A percentile compares a stretch with the other conserved stretches of the same genome.
Conservation (phyloP, 1,284 basidiomycete species). For the Mrakiaceae sp. region DNA sequence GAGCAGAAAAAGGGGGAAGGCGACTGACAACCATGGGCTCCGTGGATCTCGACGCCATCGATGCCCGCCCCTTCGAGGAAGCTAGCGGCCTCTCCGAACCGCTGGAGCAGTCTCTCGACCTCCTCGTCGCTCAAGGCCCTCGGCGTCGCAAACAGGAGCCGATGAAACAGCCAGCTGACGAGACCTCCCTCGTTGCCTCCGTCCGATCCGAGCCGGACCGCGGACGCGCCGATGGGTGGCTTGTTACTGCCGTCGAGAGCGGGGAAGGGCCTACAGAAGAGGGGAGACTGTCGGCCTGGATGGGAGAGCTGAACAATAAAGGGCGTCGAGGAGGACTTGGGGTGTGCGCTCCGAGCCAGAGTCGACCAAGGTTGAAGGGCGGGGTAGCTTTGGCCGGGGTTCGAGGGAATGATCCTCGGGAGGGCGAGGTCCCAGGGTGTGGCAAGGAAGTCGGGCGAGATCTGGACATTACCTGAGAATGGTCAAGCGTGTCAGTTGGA, state of each 20-base stretch:
- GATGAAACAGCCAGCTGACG: conserved; percentile 41
- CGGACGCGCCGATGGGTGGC: conserved; percentile 18
- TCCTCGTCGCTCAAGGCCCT: conserved; percentile 49
- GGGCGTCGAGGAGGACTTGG: conserved; percentile 24
- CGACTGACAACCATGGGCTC: conserved; percentile 62
- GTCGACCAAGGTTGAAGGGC: conserved; percentile 25
- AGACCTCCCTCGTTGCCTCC: conserved; percentile 33
- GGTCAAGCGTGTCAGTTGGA: neutral
- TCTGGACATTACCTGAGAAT: conserved; percentile 60
- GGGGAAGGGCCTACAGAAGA: conserved; percentile 51
- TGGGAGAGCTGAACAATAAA: conserved; percentile 70
- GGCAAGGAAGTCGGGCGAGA: conserved; percentile 57
- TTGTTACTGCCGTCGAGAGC: neutral
- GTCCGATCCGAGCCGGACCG: conserved; percentile 38
- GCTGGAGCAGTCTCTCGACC: conserved; percentile 49
- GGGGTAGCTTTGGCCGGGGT: conserved; percentile 26
- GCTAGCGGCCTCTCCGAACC: conserved; percentile 59
- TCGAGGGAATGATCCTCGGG: conserved; percentile 31
- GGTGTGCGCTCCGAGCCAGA: conserved; percentile 41
- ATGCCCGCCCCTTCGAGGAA: conserved; percentile 63
- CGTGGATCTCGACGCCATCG: conserved; percentile 82
- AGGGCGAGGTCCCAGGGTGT: conserved; percentile 69
- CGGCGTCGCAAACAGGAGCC: conserved; percentile 53
- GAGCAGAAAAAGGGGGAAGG: conserved; percentile 21
- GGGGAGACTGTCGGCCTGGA: conserved; percentile 71